Base-by-base conservation (phyloP, 2,329 filamentous ascomycete species). In the Mariannaea sp. region DNA sequence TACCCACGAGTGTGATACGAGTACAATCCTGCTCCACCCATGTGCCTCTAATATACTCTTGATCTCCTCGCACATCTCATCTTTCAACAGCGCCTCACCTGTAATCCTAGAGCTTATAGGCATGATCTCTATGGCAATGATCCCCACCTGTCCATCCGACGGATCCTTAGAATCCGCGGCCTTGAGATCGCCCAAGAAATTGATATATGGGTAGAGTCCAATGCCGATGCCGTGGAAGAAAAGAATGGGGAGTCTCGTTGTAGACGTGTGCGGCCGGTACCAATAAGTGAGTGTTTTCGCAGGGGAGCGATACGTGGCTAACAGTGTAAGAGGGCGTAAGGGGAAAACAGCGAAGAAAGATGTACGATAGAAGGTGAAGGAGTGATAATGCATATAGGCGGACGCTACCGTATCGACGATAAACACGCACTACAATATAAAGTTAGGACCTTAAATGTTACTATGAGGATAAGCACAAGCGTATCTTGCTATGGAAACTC, bases 191-290 rank as follows among this genome's bases (percentile, higher is more conserved):
- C 70, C 68, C 9, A 87, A 66, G 61, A 84, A 83, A 20, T 75
- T 71, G 17, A 78, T 73, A 57, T 87, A 84, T 0, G 82, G 79
- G 58, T 81, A 78, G 3, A 87, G 61, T 1, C 67, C 67, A 22
- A 69, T 14, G 13, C 83, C 82, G 49, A 87, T 85, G 24, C 85
- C 84, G 58, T 87, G 84, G 22, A 87, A 77, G 65, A 85, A 87
- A 5, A 87, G 68, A 12, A 87, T 66, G 0, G 84, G 84, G 3
- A 82, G 73, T 35, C 76, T 75, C 1, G 75, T 80, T 49, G 76
- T 79, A 2, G 84, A 84, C 1, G 77, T 85, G 58, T 87, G 84
- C 16, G 32, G 32, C 14, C 13, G 32, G 32, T 33, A 14, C 32
- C 32, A 33, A 14, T 33, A 87, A 30, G 77, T 78, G 3, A 83